phyloP scores from a whole-genome alignment of 345 rosid genomes.

The Rhodamnia rubescens region DNA sequence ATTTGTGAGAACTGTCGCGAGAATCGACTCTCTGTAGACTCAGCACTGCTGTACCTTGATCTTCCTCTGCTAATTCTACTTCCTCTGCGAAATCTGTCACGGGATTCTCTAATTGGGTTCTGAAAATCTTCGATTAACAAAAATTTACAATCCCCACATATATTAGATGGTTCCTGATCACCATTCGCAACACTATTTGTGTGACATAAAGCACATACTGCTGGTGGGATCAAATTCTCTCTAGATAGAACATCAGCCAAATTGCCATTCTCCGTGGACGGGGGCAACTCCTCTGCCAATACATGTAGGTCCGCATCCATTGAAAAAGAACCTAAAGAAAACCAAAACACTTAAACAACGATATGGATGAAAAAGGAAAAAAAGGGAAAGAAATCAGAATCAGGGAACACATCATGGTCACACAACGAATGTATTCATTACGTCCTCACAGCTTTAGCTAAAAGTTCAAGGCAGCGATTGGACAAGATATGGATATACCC shows the following conservation, averaged over 20 bases:
- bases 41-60: slow-evolving; percentile 47
- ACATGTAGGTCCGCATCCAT: background rate
- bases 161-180: slow-evolving; percentile 21
- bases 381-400: background rate
- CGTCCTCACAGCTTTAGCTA: background rate
- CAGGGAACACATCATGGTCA: background rate
- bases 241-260: background rate
- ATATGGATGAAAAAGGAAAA: background rate
- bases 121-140: slow-evolving; percentile 58
- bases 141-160: slow-evolving; percentile 77
- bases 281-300: background rate
- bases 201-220: slow-evolving; percentile 50
- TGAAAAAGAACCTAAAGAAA: background rate
- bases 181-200: slow-evolving; percentile 32
- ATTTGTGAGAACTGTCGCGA: slow-evolving; percentile 47
- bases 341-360: background rate
- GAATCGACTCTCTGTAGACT: slow-evolving; percentile 43
- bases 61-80: slow-evolving; percentile 33
- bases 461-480: background rate
- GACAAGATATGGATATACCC: background rate
- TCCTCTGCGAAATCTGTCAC: slow-evolving; percentile 30
- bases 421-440: background rate
- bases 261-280: background rate
- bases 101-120: slow-evolving; percentile 29
- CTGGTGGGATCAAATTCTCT: slow-evolving; percentile 4